These are phyloP conservation scores for Plectosphaerella sp. DNA, from an alignment of 2,329 filamentous ascomycete genomes.

Conservation along the genomic window DNA sequence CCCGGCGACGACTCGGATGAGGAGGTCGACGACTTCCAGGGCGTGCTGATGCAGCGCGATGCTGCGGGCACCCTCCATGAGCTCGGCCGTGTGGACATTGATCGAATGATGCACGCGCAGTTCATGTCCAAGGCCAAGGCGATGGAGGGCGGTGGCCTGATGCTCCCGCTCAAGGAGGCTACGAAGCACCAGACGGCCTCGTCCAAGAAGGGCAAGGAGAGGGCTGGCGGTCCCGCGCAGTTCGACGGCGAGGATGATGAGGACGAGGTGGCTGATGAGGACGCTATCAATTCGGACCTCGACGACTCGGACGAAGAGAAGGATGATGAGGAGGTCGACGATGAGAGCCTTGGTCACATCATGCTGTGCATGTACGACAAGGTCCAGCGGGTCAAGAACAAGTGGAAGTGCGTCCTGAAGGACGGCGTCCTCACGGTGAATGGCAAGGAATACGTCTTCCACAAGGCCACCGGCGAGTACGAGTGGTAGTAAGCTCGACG, in stretches of 20 bases:
- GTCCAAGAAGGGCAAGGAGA: constrained; percentile 11
- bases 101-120: constrained; percentile 63
- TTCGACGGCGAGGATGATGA: constrained; percentile 63
- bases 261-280: constrained; percentile 68
- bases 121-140: constrained; percentile 61
- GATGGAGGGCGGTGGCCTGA: constrained; percentile 72
- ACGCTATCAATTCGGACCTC: constrained; percentile 97
- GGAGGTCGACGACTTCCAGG: constrained; percentile 49
- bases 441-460: constrained; percentile 94
- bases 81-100: constrained; percentile 60
- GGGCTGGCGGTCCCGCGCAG: constrained; percentile 34
- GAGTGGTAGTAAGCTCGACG: constrained; percentile 67
- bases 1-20: constrained; percentile 47
- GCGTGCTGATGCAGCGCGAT: constrained; percentile 54
- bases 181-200: constrained; percentile 26
- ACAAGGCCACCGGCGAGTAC: constrained; percentile 95
- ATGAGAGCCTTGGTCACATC: constrained; percentile 78
- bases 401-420: constrained; percentile 98
- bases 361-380: constrained; percentile 99
- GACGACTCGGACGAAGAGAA: constrained; percentile 88
- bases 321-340: constrained; percentile 81
- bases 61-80: constrained; percentile 48
- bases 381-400: constrained; percentile 98
- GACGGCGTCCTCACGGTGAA: constrained; percentile 92
- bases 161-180: constrained; percentile 64